Evolutionary conservation across 495 filamentous ascomycete genomes (phyloP), one percentile per base, ranked within the genome.

Genomic region (Rostrohypoxylon terebratum): DNA sequence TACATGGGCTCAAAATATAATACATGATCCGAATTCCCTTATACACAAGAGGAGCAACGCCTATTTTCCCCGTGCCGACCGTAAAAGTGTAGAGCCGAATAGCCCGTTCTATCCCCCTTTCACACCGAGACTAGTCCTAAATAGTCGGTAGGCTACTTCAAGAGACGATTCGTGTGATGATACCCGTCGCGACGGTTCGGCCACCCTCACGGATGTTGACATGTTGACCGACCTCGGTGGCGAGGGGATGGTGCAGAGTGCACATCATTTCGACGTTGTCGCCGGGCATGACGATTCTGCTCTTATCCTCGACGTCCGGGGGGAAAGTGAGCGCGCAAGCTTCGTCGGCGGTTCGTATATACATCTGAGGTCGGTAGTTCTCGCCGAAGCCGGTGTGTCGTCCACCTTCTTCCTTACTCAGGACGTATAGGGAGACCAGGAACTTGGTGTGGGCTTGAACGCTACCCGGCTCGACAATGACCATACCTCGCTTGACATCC

Each of bases 191-290:
- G 59, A 97, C 94, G 51, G 94, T 98, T 69, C 93, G 88, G 70
- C 95, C 94, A 83, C 94, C 96, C 84, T 99, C 96, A 80, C 96
- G 92, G 78, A 99, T 88, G 87, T 97, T 99, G 86, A 98, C 93
- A 60, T 96, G 91, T 86, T 96, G 92, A 71, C 95, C 94, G 58
- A 86, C 81, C 83, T 98, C 96, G 59, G 97, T 77, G 62, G 94
- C 96, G 72, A 96, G 83, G 53, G 96, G 93, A 76, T 89, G 82
- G 83, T 91, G 85, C 69, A 96, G 90, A 69, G 88, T 84, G 82
- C 92, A 91, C 68, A 92, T 81, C 93, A 99, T 96, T 89, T 98
- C 96, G 72, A 96, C 90, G 85, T 99, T 99, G 88, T 99, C 96
- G 78, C 96, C 96, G 60, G 96, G 96, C 93, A 96, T 94, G 79